Evolutionary conservation across 768 basidiomycete species (phyloP), one percentile per base, ranked within the genome.

Genomic region (Mycena alexandri): DNA sequence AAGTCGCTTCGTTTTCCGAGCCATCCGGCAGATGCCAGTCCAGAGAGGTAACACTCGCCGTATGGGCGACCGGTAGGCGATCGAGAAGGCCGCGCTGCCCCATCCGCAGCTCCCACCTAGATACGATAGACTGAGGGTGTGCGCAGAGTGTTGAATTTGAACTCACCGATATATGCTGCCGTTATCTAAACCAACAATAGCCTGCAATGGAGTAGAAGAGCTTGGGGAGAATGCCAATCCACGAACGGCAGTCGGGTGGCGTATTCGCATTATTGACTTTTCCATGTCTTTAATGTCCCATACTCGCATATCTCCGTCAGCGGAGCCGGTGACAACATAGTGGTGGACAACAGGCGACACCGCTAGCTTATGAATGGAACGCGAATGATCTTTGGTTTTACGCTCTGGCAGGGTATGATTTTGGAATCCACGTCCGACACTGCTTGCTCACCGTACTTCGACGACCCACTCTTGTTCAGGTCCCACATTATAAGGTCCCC

Each of bases 401-500:
- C 88, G 82, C 77, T 91, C 92, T 93, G 61, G 8, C 55, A 47
- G 12, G 34, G 9, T 42, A 25, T 33, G 42, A 52, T 34, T 22
- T 44, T 55, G n/a, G 52, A 56, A 8, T 48, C 34, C 7, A 47
- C 25, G 19, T 48, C 51, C 64, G 42, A 36, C 47, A 22, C 24
- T 21, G 13, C 21, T 33, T 21, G 75, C 85, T 55, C 72, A 94
- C 93, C 92, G 71, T 87, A 92, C 79, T 93, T 94, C 46, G 86
- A 85, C 3, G 81, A 74, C 4, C 91, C 90, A 22, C 84, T 77
- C 75, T 89, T 91, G 71, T 89, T 87, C 33, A 93, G 70, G 75
- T 94, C 92, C 93, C 93, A 94, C 83, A 93, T 86, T 34, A 93
- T 91, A 42, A 94, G 84, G 59, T 94, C 93, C 1, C 93, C 93